A percentile compares a stretch with the other conserved stretches of the same genome.
phyloP scores from a whole-genome alignment of 306 rosid species.

The Corylus americana region DNA sequence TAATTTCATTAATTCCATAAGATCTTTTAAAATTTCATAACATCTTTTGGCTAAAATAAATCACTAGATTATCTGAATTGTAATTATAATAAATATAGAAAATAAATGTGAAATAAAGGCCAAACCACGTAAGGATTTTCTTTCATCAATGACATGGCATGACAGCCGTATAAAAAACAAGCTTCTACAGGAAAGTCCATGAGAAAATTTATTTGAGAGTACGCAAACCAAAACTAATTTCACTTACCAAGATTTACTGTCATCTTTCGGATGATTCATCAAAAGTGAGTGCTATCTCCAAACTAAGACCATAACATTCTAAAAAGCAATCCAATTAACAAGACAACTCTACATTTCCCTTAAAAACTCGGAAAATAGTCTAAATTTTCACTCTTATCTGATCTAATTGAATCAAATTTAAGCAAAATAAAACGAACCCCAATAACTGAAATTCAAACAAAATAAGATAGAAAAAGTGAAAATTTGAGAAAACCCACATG shows the following conservation, averaged over 20 bases:
- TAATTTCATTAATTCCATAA: too few relatives aligned
- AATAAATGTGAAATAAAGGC: too few relatives aligned
- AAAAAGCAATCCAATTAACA: neutral
- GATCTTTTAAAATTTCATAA: too few relatives aligned
- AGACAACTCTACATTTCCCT: neutral
- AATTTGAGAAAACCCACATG: slow-evolving; percentile 21
- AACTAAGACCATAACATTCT: neutral
- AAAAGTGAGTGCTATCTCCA: neutral
- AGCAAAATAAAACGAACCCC: neutral
- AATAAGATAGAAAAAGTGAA: neutral
- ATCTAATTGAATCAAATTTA: neutral
- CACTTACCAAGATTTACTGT: neutral
- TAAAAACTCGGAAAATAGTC: neutral
- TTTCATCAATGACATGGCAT: neutral
- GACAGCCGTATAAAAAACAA: neutral
- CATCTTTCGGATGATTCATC: neutral
- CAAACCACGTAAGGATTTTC: too few relatives aligned
- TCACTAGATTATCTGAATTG: too few relatives aligned
- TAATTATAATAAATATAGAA: too few relatives aligned
- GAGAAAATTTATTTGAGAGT: neutral
- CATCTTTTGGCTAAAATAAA: too few relatives aligned
- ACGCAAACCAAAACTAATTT: neutral
- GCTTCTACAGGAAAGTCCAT: neutral
- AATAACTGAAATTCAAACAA: neutral
- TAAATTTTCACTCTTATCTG: neutral